Evolutionary conservation across 495 filamentous ascomycete genomes (phyloP).

Genomic region (Lepraria neglecta): DNA sequence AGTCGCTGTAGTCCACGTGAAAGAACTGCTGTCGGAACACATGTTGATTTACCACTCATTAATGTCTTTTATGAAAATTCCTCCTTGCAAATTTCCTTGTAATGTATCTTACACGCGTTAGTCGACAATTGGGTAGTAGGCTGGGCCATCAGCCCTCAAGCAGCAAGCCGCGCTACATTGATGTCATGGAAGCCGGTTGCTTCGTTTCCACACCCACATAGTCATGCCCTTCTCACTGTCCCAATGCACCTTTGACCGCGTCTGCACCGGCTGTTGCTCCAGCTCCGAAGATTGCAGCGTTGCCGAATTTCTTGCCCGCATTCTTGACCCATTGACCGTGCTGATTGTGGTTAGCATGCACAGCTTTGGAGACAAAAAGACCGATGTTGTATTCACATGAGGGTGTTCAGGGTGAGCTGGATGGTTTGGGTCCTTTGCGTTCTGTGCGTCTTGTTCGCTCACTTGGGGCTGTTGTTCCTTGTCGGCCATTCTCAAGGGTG

Average conservation of each 20-base stretch:
- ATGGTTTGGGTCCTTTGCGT: conserved; percentile 15
- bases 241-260: background rate
- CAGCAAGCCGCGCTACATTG: too few species aligned
- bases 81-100: too few species aligned
- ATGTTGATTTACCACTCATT: too few species aligned
- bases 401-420: conserved; percentile 14
- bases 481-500: conserved; percentile 8
- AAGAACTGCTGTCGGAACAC: too few species aligned
- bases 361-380: background rate
- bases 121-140: too few species aligned
- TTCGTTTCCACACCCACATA: too few species aligned
- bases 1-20: too few species aligned
- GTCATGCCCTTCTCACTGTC: background rate
- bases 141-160: too few species aligned
- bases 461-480: conserved; percentile 7
- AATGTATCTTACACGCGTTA: too few species aligned
- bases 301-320: conserved; percentile 14
- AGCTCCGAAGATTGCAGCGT: conserved; percentile 15
- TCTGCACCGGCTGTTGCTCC: conserved; percentile 11
- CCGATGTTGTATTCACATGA: background rate
- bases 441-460: conserved; percentile 8
- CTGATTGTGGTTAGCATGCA: background rate
- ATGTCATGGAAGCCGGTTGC: too few species aligned
- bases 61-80: too few species aligned
- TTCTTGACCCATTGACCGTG: conserved; percentile 12